A percentile compares a stretch with the other conserved stretches of the same genome.
phyloP scores from a whole-genome alignment of 495 filamentous ascomycete genomes.

The Penicillium taxi region DNA sequence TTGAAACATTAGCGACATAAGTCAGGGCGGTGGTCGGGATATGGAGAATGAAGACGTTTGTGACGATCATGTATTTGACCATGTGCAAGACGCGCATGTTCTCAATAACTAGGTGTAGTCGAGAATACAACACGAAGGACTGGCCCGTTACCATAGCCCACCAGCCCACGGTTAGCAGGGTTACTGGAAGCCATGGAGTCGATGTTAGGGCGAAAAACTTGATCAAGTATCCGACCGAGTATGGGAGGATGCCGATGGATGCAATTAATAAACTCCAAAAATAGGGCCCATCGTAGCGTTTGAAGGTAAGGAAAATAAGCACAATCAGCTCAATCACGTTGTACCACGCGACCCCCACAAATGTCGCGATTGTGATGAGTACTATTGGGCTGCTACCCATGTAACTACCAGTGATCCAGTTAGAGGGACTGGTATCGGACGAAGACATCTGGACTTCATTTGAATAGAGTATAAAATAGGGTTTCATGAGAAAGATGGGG shows the following conservation, averaged over 20 bases:
- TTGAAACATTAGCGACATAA: slow-evolving; percentile 20
- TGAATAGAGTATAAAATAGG: neutral
- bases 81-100: slow-evolving; percentile 17
- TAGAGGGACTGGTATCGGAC: slow-evolving; percentile 18
- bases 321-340: slow-evolving; percentile 33
- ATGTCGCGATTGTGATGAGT: slow-evolving; percentile 32
- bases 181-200: slow-evolving; percentile 21
- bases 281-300: slow-evolving; percentile 32
- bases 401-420: slow-evolving; percentile 25
- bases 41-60: slow-evolving; percentile 26
- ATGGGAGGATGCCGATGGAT: slow-evolving; percentile 24
- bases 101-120: slow-evolving; percentile 31
- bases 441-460: slow-evolving; percentile 16
- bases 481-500: slow-evolving; percentile 1
- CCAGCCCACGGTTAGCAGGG: slow-evolving; percentile 29
- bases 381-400: slow-evolving; percentile 19
- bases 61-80: slow-evolving; percentile 32
- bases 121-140: slow-evolving; percentile 33
- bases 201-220: slow-evolving; percentile 29
- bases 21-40: slow-evolving; percentile 29
- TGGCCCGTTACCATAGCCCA: slow-evolving; percentile 38
- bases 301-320: slow-evolving; percentile 37
- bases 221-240: slow-evolving; percentile 32
- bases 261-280: slow-evolving; percentile 36
- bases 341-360: slow-evolving; percentile 31